Conservation (phyloP, 2,329 filamentous ascomycete species). For the Calonectria ilicicola region DNA sequence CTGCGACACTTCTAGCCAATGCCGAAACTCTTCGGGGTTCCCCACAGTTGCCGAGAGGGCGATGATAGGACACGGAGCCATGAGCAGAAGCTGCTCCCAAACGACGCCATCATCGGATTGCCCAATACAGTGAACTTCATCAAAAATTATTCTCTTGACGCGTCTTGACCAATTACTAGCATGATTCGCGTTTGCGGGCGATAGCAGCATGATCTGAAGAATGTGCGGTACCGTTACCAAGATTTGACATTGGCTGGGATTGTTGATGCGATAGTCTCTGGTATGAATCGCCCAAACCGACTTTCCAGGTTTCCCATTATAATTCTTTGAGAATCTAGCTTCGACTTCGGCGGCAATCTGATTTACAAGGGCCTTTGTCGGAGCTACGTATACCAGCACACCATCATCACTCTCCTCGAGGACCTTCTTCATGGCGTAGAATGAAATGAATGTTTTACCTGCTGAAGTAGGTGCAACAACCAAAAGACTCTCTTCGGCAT, state of each 20-base stretch:
- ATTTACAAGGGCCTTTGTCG: conserved; percentile 85
- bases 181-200: conserved; percentile 71
- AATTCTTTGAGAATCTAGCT: conserved; percentile 77
- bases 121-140: conserved; percentile 85
- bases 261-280: conserved; percentile 80
- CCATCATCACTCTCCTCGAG: conserved; percentile 76
- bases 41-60: conserved; percentile 84
- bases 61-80: conserved; percentile 82
- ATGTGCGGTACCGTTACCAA: conserved; percentile 84
- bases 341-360: conserved; percentile 86
- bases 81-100: conserved; percentile 82
- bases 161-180: conserved; percentile 70
- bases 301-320: conserved; percentile 68
- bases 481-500: conserved; percentile 76
- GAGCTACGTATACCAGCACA: conserved; percentile 82
- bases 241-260: conserved; percentile 77
- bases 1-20: conserved; percentile 76
- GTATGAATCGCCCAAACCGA: conserved; percentile 86
- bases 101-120: conserved; percentile 81
- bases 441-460: conserved; percentile 87
- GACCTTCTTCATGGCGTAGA: conserved; percentile 85
- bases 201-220: conserved; percentile 81
- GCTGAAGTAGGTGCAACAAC: conserved; percentile 83
- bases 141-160: conserved; percentile 83
- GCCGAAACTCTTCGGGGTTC: conserved; percentile 77